Conservation (phyloP, 1,284 basidiomycete genomes). For the Ceratobasidium papillatum region DNA sequence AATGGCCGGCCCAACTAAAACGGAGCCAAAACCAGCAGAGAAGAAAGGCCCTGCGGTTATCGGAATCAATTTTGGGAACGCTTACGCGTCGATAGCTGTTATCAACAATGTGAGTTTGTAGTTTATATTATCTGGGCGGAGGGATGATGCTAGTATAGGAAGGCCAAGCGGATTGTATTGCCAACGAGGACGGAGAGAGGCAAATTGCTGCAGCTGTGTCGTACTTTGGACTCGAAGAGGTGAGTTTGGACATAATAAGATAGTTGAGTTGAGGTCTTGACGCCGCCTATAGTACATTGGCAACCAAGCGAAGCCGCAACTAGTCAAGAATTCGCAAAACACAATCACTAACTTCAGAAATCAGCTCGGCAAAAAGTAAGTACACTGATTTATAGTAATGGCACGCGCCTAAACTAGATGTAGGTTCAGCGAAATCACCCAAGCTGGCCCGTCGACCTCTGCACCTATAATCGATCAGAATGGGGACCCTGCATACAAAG, state of each 20-base stretch:
- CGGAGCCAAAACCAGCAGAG: slow-evolving; percentile 14
- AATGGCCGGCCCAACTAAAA: slow-evolving; percentile 10
- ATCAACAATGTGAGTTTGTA: slow-evolving; percentile 81
- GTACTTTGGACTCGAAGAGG: slow-evolving; percentile 90
- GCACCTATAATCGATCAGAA: slow-evolving; percentile 80
- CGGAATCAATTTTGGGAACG: slow-evolving; percentile 98
- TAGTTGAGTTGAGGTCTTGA: background rate
- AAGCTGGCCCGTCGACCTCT: slow-evolving; percentile 58
- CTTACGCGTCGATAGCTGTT: slow-evolving; percentile 93
- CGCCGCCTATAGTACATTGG: slow-evolving; percentile 82
- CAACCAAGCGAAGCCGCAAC: slow-evolving; percentile 93
- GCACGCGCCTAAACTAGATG: background rate
- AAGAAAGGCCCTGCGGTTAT: slow-evolving; percentile 57
- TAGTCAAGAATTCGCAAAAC: slow-evolving; percentile 94
- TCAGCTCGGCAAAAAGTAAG: slow-evolving; percentile 88
- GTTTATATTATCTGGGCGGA: background rate
- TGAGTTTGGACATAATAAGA: slow-evolving; percentile 54
- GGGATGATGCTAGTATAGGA: slow-evolving; percentile 62
- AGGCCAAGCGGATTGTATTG: slow-evolving; percentile 90
- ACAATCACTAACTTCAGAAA: slow-evolving; percentile 96
- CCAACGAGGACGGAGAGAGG: slow-evolving; percentile 97
- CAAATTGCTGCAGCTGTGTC: slow-evolving; percentile 96
- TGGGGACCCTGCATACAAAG: slow-evolving; percentile 80
- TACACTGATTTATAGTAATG: slow-evolving; percentile 37
- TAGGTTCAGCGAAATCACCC: slow-evolving; percentile 79